phyloP scores from a whole-genome alignment of 202 grass and related monocot species.

The Schoenoplectus tabernaemontani region DNA sequence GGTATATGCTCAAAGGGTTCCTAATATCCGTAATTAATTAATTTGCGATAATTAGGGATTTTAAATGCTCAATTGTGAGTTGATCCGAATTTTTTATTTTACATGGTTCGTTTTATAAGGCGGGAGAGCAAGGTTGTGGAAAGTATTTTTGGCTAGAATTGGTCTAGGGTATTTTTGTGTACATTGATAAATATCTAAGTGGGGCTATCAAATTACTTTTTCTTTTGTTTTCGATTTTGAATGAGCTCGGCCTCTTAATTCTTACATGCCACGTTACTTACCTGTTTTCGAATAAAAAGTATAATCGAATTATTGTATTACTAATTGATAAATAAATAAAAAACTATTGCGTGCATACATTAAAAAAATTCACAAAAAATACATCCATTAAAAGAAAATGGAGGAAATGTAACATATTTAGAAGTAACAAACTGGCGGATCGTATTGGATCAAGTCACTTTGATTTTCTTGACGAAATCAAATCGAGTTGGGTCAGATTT shows the following conservation, averaged over 20 bases:
- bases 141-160: neutral
- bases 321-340: neutral
- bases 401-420: no score
- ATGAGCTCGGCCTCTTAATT: neutral
- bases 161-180: neutral
- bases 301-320: neutral
- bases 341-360: neutral
- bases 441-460: no score
- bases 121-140: neutral
- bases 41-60: neutral
- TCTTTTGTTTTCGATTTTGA: neutral
- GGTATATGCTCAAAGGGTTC: neutral
- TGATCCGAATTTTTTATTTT: neutral
- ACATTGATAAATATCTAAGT: neutral
- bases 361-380: neutral
- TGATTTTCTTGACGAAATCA: no score
- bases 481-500: no score
- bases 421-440: no score
- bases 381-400: no score
- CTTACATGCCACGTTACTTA: neutral
- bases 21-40: neutral
- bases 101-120: neutral
- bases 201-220: neutral
- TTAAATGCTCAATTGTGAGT: neutral
- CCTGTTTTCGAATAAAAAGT: neutral